phyloP scores from a whole-genome alignment of 2,329 filamentous ascomycete genomes.

The Sclerotinia minor region DNA sequence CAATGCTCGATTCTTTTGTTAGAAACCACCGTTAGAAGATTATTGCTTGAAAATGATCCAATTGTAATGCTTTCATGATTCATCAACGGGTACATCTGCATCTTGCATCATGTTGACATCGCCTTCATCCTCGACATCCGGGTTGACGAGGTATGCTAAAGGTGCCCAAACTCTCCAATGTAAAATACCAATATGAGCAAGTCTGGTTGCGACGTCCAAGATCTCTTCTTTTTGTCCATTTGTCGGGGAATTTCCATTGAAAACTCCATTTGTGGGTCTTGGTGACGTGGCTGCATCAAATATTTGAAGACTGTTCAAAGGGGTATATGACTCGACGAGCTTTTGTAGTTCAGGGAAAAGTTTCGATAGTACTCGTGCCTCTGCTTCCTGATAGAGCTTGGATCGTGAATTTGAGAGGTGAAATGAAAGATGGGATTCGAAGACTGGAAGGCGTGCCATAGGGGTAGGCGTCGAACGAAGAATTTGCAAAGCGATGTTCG shows the following conservation, averaged over 20 bases:
- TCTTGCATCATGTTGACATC: slow-evolving; percentile 25
- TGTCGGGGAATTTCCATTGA: not conserved
- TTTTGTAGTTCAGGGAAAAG: slow-evolving; percentile 38
- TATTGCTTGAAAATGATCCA: not conserved
- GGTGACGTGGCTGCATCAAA: slow-evolving; percentile 41
- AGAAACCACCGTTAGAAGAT: not conserved
- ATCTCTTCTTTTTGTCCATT: slow-evolving; percentile 43
- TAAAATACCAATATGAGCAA: slow-evolving; percentile 80
- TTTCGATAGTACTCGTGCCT: slow-evolving; percentile 35
- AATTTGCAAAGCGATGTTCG: slow-evolving; percentile 41
- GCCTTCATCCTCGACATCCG: slow-evolving; percentile 34
- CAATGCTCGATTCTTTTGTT: not conserved
- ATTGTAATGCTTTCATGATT: not conserved
- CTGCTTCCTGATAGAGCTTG: slow-evolving; percentile 38
- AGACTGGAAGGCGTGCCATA: slow-evolving; percentile 37
- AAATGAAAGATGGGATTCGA: slow-evolving; percentile 39
- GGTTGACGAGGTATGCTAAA: slow-evolving; percentile 61
- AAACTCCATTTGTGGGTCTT: slow-evolving; percentile 26
- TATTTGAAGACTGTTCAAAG: slow-evolving; percentile 39
- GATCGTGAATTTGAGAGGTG: slow-evolving; percentile 39
- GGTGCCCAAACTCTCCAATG: slow-evolving; percentile 89
- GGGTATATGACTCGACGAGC: slow-evolving; percentile 38
- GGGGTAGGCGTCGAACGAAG: slow-evolving; percentile 40
- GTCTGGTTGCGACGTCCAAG: slow-evolving; percentile 69
- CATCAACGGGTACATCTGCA: not conserved